Percentiles rank a stretch among this genome's conserved stretches.
phyloP scores from a whole-genome alignment of 148 eudicot genomes.

The Oxyria digyna region DNA sequence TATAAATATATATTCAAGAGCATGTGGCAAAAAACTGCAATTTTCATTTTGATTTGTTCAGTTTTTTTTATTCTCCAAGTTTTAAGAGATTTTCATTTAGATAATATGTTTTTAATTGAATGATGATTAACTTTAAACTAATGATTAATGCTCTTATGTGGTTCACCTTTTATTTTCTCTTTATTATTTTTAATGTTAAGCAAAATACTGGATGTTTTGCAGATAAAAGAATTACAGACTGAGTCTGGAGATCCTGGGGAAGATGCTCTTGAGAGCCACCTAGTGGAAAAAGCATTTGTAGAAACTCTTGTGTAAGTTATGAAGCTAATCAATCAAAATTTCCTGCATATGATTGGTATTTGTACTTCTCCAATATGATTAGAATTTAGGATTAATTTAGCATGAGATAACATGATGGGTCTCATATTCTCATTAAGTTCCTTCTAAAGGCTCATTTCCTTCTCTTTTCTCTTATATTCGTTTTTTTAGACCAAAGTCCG shows the following conservation, averaged over 20 bases:
- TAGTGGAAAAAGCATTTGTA: constrained; percentile 86
- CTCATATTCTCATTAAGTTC: background rate
- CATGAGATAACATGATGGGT: constrained; percentile 3
- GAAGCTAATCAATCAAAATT: background rate
- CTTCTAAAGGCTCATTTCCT: background rate
- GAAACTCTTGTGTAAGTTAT: constrained; percentile 65
- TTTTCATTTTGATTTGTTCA: background rate
- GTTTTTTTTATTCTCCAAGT: background rate
- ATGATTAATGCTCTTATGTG: background rate
- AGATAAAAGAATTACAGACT: constrained; percentile 42
- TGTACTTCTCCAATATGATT: background rate
- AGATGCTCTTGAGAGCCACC: constrained; percentile 66
- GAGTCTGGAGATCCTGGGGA: constrained; percentile 53
- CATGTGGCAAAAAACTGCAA: background rate
- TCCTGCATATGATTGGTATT: background rate
- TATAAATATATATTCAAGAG: background rate
- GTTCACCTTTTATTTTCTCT: background rate
- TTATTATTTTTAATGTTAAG: background rate
- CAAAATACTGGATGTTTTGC: background rate
- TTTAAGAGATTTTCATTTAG: background rate
- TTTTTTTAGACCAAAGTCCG: constrained; percentile 46
- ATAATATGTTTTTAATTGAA: background rate
- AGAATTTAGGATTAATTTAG: background rate
- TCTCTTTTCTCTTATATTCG: background rate
- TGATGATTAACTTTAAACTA: background rate